Evolutionary conservation across 345 rosid genomes (phyloP), one percentile per base, ranked within the genome.

Genomic region (Populus euphratica): DNA sequence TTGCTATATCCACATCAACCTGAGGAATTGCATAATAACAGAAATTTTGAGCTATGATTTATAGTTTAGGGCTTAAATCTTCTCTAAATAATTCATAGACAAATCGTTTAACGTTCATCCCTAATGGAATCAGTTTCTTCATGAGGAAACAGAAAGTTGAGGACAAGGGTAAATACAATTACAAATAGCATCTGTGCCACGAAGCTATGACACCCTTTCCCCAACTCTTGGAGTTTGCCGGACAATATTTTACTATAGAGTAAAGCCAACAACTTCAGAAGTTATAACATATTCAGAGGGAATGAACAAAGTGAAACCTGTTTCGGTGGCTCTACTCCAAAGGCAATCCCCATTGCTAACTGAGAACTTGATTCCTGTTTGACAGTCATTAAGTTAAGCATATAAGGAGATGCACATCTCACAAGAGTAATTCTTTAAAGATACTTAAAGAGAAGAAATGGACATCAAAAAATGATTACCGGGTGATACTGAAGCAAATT

Each of bases 1-100:
- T 96, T 79, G 97, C 94, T 79, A 96, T 93, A 83, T 96, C 99
- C 81, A 96, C 92, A 84, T 96, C 99, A 86, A 93, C 89, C 99
- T 95, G 89, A 66, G 75, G 73, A 72, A 82, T 78, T 66, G 39
- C 50, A 62, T 29, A 52, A 66, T 18, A 76, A 63, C 36, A 66
- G 35, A 74, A 29, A 0, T 31, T 43, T 56, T 77, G 29, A 85
- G 80, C 54, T 75, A 73, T 35, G 79, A 23, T 23, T 63, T 33
- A 62, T 11, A 49, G 13, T 13, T 27, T 18, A 41, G 65, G 49
- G 56, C 47, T n/a, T 74, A 70, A 81, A 33, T 49, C 71, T 70
- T 38, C 72, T 52, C 59, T 69, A n/a, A 76, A 71, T 62, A 41
- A 64, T 71, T 73, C 41, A 67, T 63, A 23, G 5, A 76, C 7